phyloP scores from a whole-genome alignment of 208 protist species.

The Leishmania braziliensis region DNA sequence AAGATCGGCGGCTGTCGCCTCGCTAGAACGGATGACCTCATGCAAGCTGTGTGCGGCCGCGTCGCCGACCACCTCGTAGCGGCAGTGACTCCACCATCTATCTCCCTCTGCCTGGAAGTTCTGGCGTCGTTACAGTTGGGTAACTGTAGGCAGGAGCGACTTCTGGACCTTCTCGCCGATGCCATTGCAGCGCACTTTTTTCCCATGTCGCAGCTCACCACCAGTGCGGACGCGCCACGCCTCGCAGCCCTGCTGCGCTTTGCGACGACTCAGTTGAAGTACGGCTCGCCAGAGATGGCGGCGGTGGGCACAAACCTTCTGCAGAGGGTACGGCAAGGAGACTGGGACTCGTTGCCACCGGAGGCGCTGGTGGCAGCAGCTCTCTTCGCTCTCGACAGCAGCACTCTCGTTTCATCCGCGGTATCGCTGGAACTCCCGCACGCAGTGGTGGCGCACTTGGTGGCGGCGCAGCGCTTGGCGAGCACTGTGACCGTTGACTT shows the following conservation, averaged over 20 bases:
- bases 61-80: conserved; percentile 4
- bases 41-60: conserved; percentile 5
- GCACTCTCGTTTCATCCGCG: background rate
- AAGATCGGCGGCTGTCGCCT: background rate
- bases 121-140: conserved; percentile 20
- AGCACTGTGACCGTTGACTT: background rate
- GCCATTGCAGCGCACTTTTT: conserved; percentile 18
- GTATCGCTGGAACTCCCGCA: conserved; percentile 8
- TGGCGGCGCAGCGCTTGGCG: conserved; percentile 15
- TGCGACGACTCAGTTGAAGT: conserved; percentile 32
- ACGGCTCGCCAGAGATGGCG: conserved; percentile 52
- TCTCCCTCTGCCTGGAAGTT: conserved; percentile 21
- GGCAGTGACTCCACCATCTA: background rate
- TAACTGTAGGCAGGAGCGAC: conserved; percentile 38
- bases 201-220: background rate
- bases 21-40: background rate
- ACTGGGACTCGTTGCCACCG: conserved; percentile 1
- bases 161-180: conserved; percentile 49
- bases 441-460: conserved; percentile 28
- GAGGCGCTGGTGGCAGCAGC: conserved; percentile 24
- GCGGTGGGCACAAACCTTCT: conserved; percentile 21
- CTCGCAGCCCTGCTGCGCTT: conserved; percentile 25
- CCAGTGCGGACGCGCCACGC: background rate
- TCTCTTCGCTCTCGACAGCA: conserved; percentile 16
- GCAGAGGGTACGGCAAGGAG: conserved; percentile 25